Percentiles rank a stretch among this genome's conserved stretches.
Evolutionary conservation across 805 yeast species (phyloP).

Genomic region (Starmera amethionina): DNA sequence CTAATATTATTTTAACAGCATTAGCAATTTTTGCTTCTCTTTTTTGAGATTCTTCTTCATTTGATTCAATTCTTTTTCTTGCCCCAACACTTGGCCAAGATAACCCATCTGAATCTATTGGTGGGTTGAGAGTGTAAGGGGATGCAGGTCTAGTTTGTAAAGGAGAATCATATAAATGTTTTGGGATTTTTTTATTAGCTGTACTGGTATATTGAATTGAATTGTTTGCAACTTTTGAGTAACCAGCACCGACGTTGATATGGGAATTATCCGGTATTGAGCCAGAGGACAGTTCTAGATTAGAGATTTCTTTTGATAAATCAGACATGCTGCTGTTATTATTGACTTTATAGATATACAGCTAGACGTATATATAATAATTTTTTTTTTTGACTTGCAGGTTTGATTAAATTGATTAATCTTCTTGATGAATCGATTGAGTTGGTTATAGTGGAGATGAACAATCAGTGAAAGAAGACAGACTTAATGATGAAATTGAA

Average conservation of each 20-base stretch:
- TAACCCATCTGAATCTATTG: conserved; percentile 82
- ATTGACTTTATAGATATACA: too few relatives aligned
- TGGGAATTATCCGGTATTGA: conserved; percentile 6
- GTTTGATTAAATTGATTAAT: too few relatives aligned
- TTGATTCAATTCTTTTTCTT: conserved; percentile 59
- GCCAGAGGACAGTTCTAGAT: conserved; percentile 4
- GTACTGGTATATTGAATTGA: conserved; percentile 2
- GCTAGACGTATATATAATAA: too few relatives aligned
- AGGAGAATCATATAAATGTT: conserved; percentile 34
- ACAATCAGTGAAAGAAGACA: too few relatives aligned
- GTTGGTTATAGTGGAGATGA: too few relatives aligned
- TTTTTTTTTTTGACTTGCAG: too few relatives aligned
- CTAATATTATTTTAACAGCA: conserved; percentile 59
- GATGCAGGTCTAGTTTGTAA: conserved; percentile 70
- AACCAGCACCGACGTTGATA: conserved; percentile 13
- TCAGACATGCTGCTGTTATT: too few relatives aligned
- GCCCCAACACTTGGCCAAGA: conserved; percentile 95
- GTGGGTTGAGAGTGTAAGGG: conserved; percentile 75
- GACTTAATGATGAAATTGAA: too few relatives aligned
- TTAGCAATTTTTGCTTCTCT: conserved; percentile 72
- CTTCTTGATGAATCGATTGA: too few relatives aligned
- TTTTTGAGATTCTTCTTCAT: conserved; percentile 50
- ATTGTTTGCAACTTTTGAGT: conserved; percentile 10
- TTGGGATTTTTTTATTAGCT: neutral
- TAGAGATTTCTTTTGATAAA: conserved; percentile 8